phyloP scores from a whole-genome alignment of 176 grass and related monocot species.

The Microstegium vimineum region DNA sequence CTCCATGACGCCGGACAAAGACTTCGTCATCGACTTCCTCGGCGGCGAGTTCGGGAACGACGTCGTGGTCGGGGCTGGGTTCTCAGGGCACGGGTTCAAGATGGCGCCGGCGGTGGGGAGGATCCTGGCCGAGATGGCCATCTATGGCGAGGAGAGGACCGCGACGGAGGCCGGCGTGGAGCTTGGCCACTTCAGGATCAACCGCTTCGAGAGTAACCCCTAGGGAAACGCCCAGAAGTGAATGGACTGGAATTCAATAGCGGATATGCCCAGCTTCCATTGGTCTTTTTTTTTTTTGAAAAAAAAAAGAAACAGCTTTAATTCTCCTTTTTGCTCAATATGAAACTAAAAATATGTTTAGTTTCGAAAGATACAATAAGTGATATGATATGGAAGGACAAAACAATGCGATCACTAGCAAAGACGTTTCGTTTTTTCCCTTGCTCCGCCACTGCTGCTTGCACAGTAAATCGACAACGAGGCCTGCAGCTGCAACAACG shows the following conservation, averaged over 20 bases:
- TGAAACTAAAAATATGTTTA: no score
- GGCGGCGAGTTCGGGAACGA: slow-evolving; percentile 51
- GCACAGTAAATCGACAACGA: no score
- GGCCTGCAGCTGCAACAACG: neutral
- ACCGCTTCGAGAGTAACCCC: slow-evolving; percentile 36
- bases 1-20: slow-evolving; percentile 77
- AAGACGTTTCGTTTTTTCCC: no score
- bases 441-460: no score
- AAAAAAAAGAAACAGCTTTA: no score
- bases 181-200: slow-evolving; percentile 40
- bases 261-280: no score
- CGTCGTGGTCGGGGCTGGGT: slow-evolving; percentile 64
- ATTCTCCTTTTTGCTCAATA: no score
- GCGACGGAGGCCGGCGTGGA: slow-evolving; percentile 31
- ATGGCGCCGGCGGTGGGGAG: slow-evolving; percentile 60
- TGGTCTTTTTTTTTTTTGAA: no score
- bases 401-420: no score
- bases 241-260: neutral
- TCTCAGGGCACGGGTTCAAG: slow-evolving; percentile 80
- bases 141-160: slow-evolving; percentile 27
- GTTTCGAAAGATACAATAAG: no score
- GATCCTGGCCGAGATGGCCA: slow-evolving; percentile 63
- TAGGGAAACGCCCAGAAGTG: slow-evolving; percentile 32
- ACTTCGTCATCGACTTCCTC: slow-evolving; percentile 78
- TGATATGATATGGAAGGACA: no score